Evolutionary conservation across 805 yeast species (phyloP), one percentile per base, ranked within the genome.

Genomic region (Isabelozyma rhagii): DNA sequence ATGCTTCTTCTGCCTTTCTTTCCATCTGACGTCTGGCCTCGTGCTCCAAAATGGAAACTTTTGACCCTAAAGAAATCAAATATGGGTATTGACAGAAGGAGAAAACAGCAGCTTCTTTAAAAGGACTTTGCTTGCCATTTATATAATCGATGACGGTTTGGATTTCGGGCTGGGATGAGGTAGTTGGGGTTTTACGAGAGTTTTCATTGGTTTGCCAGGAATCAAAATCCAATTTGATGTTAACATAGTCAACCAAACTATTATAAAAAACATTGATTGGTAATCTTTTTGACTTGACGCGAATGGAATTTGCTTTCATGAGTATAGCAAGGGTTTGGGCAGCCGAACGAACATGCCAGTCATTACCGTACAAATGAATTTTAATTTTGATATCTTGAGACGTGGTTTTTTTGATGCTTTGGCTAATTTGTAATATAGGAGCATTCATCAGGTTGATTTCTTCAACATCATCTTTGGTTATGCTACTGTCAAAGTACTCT

Each of bases 31-130:
- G 67, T 53, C 83, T 79, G 0, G 93, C 90, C 61, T 90, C 97
- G 62, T 88, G 84, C 56, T 89, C 96, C 54, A 93, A 68, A 2
- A 93, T 82, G 0, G 85, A 75, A 2, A 91, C 86, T 64, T 93
- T 93, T 1, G 90, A 79, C 0, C 96, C 97, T 51, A 93, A 66
- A 0, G 96, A 84, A 21, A 93, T 69, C 46, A 90, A 69, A 61
- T 88, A 91, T 1, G 97, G 97, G 56, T 78, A 91, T 54, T 87
- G 87, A 62, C 98, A 92, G 53, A 93, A 83, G 83, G 78, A 65
- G 80, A 81, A 60, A 55, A 66, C 54, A 11, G 66, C 63, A 7
- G 59, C 53, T 28, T 60, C 62, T n/a, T 55, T 54, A 29, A 54
- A 55, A 13, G 54, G 49, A 3, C 64, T 50, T 9, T 62, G 58